Evolutionary conservation across 108 stramenopile genomes (phyloP).

Genomic region (Heterococcus sp.): DNA sequence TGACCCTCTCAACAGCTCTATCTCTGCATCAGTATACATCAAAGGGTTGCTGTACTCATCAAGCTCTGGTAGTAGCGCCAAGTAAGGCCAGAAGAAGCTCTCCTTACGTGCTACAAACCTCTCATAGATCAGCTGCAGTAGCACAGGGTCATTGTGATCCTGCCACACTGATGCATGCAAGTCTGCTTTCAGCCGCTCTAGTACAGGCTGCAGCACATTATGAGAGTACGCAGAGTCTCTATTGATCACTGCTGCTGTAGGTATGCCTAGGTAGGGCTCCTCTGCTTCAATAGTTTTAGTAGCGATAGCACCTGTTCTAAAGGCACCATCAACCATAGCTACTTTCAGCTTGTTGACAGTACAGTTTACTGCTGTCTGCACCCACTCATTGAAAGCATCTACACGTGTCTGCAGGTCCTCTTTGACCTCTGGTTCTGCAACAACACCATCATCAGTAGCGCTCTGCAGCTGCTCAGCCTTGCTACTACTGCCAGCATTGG

Average conservation of each 20-base stretch:
- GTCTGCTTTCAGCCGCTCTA: slow-evolving; percentile 6
- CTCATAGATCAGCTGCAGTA: slow-evolving; percentile 66
- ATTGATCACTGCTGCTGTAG: slow-evolving; percentile 53
- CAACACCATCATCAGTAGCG: background rate
- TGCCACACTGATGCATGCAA: background rate
- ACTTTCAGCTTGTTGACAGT: slow-evolving; percentile 15
- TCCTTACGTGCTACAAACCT: slow-evolving; percentile 53
- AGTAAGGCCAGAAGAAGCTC: slow-evolving; percentile 68
- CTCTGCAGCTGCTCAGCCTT: background rate
- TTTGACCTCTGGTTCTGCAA: background rate
- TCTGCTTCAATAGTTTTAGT: slow-evolving; percentile 51
- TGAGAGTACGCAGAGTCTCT: slow-evolving; percentile 39
- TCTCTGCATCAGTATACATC: slow-evolving; percentile 47
- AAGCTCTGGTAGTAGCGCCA: slow-evolving; percentile 61
- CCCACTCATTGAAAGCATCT: slow-evolving; percentile 42
- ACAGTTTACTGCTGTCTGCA: slow-evolving; percentile 5
- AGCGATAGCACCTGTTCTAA: slow-evolving; percentile 64
- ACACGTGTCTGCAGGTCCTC: slow-evolving; percentile 6
- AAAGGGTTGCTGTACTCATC: slow-evolving; percentile 58
- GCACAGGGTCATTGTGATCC: slow-evolving; percentile 62
- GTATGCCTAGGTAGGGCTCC: slow-evolving; percentile 63
- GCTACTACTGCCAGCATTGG: background rate
- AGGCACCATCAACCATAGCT: slow-evolving; percentile 10
- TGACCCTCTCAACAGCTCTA: slow-evolving; percentile 36
- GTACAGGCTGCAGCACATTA: slow-evolving; percentile 25